Evolutionary conservation across 176 grass and related monocot species (phyloP).

Genomic region (Lolium perenne): DNA sequence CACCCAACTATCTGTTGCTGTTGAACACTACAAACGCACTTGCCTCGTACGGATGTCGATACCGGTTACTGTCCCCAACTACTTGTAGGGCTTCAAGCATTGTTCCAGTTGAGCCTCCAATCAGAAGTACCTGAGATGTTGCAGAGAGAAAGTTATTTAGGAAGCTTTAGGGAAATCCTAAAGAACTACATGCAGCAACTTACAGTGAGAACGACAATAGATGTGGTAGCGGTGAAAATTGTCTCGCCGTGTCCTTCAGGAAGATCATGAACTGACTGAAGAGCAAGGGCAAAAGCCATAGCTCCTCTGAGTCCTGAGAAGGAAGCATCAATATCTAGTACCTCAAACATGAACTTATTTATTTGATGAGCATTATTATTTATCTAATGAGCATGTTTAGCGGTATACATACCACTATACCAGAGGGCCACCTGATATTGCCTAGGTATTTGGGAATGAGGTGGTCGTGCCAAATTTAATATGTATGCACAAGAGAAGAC

Average conservation of each 20-base stretch:
- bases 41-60: conserved; percentile 58
- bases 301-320: conserved; percentile 82
- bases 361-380: conserved; percentile 9
- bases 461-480: conserved; percentile 72
- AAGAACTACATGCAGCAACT: conserved; percentile 36
- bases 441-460: conserved; percentile 66
- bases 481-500: conserved; percentile 88
- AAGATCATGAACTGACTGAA: conserved; percentile 96
- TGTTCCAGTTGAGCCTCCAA: conserved; percentile 83
- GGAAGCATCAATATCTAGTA: conserved; percentile 17
- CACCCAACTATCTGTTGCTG: neutral
- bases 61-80: conserved; percentile 63
- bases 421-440: conserved; percentile 90
- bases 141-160: conserved; percentile 18
- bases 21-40: conserved; percentile 28
- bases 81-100: conserved; percentile 93
- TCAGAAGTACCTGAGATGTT: conserved; percentile 69
- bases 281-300: conserved; percentile 96
- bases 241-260: conserved; percentile 79
- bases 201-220: conserved; percentile 90
- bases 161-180: neutral
- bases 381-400: conserved; percentile 23
- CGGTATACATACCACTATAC: conserved; percentile 73
- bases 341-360: conserved; percentile 7
- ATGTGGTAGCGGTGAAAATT: conserved; percentile 87